Percentiles rank a stretch among this genome's conserved stretches.
Evolutionary conservation across 176 grass and related monocot genomes (phyloP).

Genomic region (Zoysia japonica): DNA sequence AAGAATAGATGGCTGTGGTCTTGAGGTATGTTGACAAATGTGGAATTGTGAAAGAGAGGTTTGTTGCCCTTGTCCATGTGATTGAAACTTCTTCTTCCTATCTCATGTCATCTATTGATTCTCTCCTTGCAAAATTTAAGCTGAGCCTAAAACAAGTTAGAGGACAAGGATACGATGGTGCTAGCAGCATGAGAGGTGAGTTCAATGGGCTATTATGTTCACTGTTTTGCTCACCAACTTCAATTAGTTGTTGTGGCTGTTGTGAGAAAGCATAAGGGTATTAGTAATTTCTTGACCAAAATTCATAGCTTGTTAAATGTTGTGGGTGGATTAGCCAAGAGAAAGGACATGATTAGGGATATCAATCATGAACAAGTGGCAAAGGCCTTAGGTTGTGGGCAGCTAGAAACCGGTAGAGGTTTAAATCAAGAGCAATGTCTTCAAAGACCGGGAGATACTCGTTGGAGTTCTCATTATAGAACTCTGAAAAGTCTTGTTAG

Average conservation of each 20-base stretch:
- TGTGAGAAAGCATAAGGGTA: background rate
- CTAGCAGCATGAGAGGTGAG: no score
- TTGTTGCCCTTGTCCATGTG: background rate
- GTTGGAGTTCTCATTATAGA: background rate
- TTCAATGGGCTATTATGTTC: no score
- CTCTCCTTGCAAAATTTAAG: background rate
- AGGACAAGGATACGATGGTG: no score
- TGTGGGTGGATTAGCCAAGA: background rate
- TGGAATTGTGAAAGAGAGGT: background rate
- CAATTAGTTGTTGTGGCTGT: background rate
- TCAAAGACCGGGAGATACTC: background rate
- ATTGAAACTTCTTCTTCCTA: background rate
- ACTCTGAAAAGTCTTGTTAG: background rate
- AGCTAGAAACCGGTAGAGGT: background rate
- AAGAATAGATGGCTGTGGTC: background rate
- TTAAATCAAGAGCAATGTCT: background rate
- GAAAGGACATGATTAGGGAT: background rate
- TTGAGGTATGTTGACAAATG: background rate
- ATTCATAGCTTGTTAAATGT: background rate
- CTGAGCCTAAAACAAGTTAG: background rate
- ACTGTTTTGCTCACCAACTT: background rate
- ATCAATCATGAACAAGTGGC: background rate
- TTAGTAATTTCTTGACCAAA: background rate
- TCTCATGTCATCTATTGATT: background rate
- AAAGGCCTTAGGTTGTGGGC: background rate